These are phyloP conservation scores for Podospora didyma DNA, from an alignment of 495 filamentous ascomycete genomes.

Conservation along the genomic window DNA sequence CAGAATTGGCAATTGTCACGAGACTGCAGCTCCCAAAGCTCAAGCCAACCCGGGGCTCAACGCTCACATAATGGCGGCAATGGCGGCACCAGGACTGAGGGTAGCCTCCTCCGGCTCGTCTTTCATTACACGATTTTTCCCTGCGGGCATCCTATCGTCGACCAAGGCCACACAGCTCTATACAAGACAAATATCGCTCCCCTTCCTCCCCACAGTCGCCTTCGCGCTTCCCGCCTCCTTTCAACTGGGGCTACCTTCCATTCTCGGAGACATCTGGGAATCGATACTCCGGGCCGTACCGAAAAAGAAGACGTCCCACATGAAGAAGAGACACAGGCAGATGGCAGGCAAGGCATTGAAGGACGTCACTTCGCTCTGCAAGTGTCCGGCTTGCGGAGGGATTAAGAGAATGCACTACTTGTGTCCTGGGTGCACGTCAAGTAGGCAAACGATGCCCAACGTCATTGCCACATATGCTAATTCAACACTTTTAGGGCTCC, in stretches of 20 bases:
- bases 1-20: not conserved
- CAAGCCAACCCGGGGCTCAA: not conserved
- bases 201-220: slow-evolving; percentile 44
- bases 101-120: slow-evolving; percentile 20
- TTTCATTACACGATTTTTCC: slow-evolving; percentile 35
- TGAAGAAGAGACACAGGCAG: slow-evolving; percentile 88
- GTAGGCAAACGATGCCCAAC: slow-evolving; percentile 24
- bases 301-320: slow-evolving; percentile 98
- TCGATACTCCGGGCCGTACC: slow-evolving; percentile 87
- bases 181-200: slow-evolving; percentile 36
- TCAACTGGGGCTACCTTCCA: slow-evolving; percentile 45
- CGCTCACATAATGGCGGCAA: slow-evolving; percentile 17
- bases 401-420: slow-evolving; percentile 83
- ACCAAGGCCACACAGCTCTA: slow-evolving; percentile 37
- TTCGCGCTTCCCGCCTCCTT: slow-evolving; percentile 53
- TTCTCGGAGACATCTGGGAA: slow-evolving; percentile 82
- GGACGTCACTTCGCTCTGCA: slow-evolving; percentile 80
- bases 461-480: slow-evolving; percentile 9
- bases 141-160: slow-evolving; percentile 33
- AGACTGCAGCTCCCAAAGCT: no score
- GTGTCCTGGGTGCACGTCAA: slow-evolving; percentile 67
- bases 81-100: slow-evolving; percentile 40
- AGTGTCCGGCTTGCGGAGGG: slow-evolving; percentile 82
- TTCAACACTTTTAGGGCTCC: slow-evolving; percentile 26
- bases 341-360: slow-evolving; percentile 92